Evolutionary conservation across 768 basidiomycete species (phyloP).

Genomic region (Lactarius sanguifluus): DNA sequence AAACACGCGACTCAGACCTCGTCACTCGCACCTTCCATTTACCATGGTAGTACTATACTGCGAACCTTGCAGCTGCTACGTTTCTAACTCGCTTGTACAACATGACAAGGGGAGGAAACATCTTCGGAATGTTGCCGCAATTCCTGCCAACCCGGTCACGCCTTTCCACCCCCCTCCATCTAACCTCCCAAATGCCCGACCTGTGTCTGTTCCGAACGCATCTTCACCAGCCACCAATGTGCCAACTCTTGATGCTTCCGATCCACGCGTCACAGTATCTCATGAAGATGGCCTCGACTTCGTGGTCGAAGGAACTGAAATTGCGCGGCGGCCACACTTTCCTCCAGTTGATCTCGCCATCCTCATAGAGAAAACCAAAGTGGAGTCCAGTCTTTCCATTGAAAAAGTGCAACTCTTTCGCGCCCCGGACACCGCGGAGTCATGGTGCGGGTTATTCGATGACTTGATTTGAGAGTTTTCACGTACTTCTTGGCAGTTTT

Average conservation of each 20-base stretch:
- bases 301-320: background rate
- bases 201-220: background rate
- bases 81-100: background rate
- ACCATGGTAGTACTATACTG: slow-evolving; percentile 15
- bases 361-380: background rate
- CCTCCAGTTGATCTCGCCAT: background rate
- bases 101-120: slow-evolving; percentile 8
- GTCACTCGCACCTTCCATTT: slow-evolving; percentile 1
- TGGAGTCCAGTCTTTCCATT: background rate
- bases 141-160: background rate
- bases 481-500: slow-evolving; percentile 7
- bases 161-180: background rate
- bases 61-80: slow-evolving; percentile 24
- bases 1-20: background rate
- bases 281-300: slow-evolving; percentile 18
- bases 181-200: background rate
- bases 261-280: slow-evolving; percentile 10
- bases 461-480: background rate
- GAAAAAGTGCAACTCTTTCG: background rate
- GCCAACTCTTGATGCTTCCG: background rate
- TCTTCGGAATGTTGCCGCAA: slow-evolving; percentile 2
- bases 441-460: slow-evolving; percentile 6
- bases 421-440: background rate
- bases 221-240: background rate
- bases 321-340: background rate